Percentiles rank a stretch among this genome's conserved stretches.
These are phyloP conservation scores for Leishmania amazonensis DNA, from an alignment of 208 protist genomes.

Conservation along the genomic window DNA sequence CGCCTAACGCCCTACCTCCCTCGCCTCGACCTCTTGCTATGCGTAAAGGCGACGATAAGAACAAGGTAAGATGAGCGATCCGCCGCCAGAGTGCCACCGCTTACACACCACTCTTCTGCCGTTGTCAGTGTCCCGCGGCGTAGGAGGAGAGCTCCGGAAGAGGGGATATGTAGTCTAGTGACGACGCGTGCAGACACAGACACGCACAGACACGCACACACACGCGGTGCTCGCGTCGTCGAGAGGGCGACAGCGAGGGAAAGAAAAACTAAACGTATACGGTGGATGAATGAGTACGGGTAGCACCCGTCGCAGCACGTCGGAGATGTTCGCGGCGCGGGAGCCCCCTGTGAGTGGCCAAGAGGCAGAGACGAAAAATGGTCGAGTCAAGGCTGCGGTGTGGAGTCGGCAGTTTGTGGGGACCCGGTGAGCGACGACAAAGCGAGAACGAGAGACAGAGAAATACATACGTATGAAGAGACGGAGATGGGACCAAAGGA, in stretches of 20 bases:
- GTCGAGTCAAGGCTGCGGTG: not conserved
- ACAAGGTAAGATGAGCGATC: not conserved
- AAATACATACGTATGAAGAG: not conserved
- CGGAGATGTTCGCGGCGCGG: not conserved
- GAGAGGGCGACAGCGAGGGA: not conserved
- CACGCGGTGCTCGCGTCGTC: not conserved
- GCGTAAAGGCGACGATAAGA: no score
- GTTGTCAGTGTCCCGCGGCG: not conserved
- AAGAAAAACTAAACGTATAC: not conserved
- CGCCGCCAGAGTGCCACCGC: not conserved
- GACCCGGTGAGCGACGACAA: not conserved
- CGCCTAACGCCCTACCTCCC: not conserved
- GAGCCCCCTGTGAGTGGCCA: not conserved
- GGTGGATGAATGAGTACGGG: not conserved
- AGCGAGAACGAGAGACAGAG: not conserved
- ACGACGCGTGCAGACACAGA: not conserved
- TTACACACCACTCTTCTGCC: not conserved
- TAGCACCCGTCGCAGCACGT: not conserved
- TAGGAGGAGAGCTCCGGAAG: not conserved
- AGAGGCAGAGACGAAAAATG: not conserved
- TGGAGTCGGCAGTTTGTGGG: not conserved
- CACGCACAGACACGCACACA: not conserved
- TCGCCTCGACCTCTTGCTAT: not conserved
- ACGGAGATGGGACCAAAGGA: not conserved
- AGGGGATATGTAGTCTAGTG: no score